phyloP scores from a whole-genome alignment of 2,329 filamentous ascomycete species.

The Nakataea oryzae region DNA sequence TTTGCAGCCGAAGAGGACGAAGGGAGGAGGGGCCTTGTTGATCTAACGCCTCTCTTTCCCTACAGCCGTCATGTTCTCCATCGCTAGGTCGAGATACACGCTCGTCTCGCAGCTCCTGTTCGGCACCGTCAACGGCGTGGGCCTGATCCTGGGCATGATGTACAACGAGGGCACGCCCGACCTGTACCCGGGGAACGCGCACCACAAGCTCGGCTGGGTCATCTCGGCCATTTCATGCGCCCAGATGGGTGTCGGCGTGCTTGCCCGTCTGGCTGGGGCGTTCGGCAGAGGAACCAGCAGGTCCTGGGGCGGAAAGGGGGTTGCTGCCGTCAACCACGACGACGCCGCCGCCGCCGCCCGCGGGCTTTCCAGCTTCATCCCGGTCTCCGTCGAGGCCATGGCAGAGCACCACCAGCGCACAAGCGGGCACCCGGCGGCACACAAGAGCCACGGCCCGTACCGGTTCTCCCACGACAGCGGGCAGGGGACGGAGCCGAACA shows the following conservation, averaged over 20 bases:
- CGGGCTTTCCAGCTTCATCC: constrained; percentile 41
- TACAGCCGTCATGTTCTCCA: constrained; percentile 73
- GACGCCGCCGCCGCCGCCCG: too few relatives aligned
- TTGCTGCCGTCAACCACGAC: too few relatives aligned
- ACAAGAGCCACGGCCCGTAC: constrained; percentile 23
- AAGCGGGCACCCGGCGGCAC: constrained; percentile 14
- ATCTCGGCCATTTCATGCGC: constrained; percentile 60
- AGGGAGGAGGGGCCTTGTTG: background rate
- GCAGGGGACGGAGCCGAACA: constrained; percentile 62
- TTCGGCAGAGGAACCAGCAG: constrained; percentile 15
- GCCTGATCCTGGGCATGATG: constrained; percentile 52
- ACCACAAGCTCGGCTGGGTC: constrained; percentile 82
- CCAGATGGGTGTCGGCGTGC: constrained; percentile 59
- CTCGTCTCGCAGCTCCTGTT: constrained; percentile 61
- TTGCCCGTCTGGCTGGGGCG: constrained; percentile 47
- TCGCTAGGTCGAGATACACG: constrained; percentile 67
- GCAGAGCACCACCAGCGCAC: constrained; percentile 36
- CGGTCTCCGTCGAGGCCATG: constrained; percentile 46
- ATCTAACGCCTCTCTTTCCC: background rate
- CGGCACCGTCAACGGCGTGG: constrained; percentile 50
- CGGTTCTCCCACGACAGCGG: constrained; percentile 63
- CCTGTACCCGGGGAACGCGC: constrained; percentile 78
- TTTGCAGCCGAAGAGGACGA: background rate
- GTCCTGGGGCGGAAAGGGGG: constrained; percentile 1
- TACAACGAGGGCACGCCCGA: constrained; percentile 80